Base-by-base conservation (phyloP, 352 stramenopile genomes). In the Pythium apleroticum region DNA sequence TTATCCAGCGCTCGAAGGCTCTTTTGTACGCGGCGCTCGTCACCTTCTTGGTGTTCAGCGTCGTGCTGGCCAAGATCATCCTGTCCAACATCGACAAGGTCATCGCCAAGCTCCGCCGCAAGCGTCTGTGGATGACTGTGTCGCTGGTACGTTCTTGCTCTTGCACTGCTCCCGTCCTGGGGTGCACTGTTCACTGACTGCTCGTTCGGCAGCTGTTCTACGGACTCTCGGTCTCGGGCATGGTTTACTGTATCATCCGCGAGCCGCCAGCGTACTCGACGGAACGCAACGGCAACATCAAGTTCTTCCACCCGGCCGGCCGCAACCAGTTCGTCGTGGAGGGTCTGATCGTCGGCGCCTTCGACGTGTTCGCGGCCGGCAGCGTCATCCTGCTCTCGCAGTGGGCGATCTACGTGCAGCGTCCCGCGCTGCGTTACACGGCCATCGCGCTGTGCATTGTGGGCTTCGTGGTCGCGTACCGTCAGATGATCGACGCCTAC, bases 161-260 rank as follows among this genome's bases (percentile, higher is more conserved):
- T 39, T 0, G 10, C 14, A 12, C n/a, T n/a, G n/a, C n/a, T 24
- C 11, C 28, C 3, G 46, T 31, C 17, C 7, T 45, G 19, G 4
- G 8, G 7, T 46, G 7, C 11, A 19, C 4, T 1, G 0, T 15
- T 58, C 30, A 33, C 15, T 60, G 7, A 60, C 24, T 68, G 17
- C 43, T 10, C 41, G 1, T 24, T 57, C 10, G 37, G 43, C 41
- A 88, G 79, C 76, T 95, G 27, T 95, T 95, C 65, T 95, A 94
- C 61, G 85, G 87, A 0, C 82, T 95, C 11, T 95, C 87, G 15
- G 86, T 95, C 17, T 95, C 87, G 6, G 87, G 87, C 19, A 95
- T 95, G 87, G 87, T 95, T 7, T 95, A 91, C 76, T 95, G 87
- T 68, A 95, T 95, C 78, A 94, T 95, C 63, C 87, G 87, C 63